A percentile compares a stretch with the other conserved stretches of the same genome.
Evolutionary conservation across 2,329 filamentous ascomycete genomes (phyloP).

Genomic region (Trichoderma sp.): DNA sequence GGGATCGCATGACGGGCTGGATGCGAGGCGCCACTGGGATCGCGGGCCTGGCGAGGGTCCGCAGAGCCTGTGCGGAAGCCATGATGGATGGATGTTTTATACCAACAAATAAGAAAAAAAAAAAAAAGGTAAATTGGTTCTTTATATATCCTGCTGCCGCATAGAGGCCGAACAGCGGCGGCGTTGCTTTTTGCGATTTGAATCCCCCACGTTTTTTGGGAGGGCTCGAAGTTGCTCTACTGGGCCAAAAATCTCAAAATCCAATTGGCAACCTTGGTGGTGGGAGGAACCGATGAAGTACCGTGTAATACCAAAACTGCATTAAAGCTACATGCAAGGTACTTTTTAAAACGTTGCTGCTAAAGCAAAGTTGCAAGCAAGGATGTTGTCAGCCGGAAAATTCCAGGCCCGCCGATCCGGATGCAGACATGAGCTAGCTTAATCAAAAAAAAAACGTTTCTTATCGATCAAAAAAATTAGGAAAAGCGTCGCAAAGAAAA

Average conservation of each 20-base stretch:
- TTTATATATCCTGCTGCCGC: constrained; percentile 30
- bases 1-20: constrained; percentile 36
- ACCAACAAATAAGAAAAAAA: background rate
- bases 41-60: constrained; percentile 45
- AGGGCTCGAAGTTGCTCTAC: constrained; percentile 30
- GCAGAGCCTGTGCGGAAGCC: constrained; percentile 46
- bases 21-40: constrained; percentile 39
- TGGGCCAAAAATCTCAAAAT: constrained; percentile 24
- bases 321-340: background rate
- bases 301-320: background rate
- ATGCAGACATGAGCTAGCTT: constrained; percentile 10
- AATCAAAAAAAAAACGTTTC: constrained; percentile 23
- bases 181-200: constrained; percentile 28
- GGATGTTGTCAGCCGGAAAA: constrained; percentile 32
- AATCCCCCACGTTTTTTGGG: constrained; percentile 24
- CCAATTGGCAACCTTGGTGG: constrained; percentile 3
- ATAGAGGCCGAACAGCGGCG: constrained; percentile 36
- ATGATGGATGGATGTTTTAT: constrained; percentile 31
- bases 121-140: background rate
- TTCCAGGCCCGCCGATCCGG: constrained; percentile 36
- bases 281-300: background rate
- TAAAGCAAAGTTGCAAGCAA: background rate
- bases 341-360: background rate
- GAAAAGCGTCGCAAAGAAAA: background rate
- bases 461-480: constrained; percentile 37